These are phyloP conservation scores for Pichia scutulata DNA, from an alignment of 805 yeast genomes.

Conservation along the genomic window DNA sequence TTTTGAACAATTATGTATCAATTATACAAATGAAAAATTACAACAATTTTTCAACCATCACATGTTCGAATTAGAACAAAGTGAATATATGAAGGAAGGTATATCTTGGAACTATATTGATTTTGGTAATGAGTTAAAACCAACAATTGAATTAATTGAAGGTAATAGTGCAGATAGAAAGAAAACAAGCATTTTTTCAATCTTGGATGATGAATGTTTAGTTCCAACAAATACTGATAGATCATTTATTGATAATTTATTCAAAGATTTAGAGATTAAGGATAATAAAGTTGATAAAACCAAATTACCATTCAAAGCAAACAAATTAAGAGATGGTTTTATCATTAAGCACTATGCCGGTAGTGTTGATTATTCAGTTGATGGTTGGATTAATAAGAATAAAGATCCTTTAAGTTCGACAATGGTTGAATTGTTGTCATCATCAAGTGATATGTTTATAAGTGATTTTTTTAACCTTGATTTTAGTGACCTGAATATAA, in stretches of 20 bases:
- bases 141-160: conserved; percentile 89
- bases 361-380: conserved; percentile 85
- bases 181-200: conserved; percentile 68
- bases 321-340: conserved; percentile 71
- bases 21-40: conserved; percentile 51
- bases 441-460: conserved; percentile 52
- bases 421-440: conserved; percentile 50
- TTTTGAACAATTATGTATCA: conserved; percentile 54
- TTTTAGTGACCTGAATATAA: conserved; percentile 14
- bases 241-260: conserved; percentile 74
- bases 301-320: conserved; percentile 53
- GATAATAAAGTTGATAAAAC: conserved; percentile 16
- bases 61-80: conserved; percentile 52
- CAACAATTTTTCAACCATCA: conserved; percentile 59
- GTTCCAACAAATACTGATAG: conserved; percentile 84
- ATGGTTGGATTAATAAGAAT: conserved; percentile 91
- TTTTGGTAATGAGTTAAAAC: conserved; percentile 90
- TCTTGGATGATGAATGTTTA: conserved; percentile 90
- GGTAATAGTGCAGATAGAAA: conserved; percentile 38
- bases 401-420: conserved; percentile 86
- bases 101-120: conserved; percentile 73
- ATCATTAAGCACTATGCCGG: conserved; percentile 92
- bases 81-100: conserved; percentile 51
- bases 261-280: conserved; percentile 51
- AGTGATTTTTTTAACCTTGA: conserved; percentile 39